These are phyloP conservation scores for Collybia nuda DNA, from an alignment of 768 basidiomycete genomes.

Conservation along the genomic window DNA sequence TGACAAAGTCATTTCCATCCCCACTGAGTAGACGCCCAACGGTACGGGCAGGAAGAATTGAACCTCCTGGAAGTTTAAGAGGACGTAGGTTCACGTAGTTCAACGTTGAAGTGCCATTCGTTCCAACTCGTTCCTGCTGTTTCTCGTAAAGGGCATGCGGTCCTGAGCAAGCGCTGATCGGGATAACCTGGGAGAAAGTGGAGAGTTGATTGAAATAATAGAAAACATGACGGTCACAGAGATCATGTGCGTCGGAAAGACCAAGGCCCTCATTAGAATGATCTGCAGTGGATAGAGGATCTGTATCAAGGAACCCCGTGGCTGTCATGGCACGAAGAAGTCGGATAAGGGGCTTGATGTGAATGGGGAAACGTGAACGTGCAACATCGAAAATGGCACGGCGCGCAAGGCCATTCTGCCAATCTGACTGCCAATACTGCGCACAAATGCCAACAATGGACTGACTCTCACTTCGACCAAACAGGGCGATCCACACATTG, in stretches of 20 bases:
- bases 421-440: constrained; percentile 85
- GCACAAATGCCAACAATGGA: constrained; percentile 69
- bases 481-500: constrained; percentile 78
- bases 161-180: constrained; percentile 59
- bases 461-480: constrained; percentile 69
- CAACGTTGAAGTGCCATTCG: constrained; percentile 45
- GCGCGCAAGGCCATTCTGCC: constrained; percentile 63
- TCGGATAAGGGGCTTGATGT: constrained; percentile 65
- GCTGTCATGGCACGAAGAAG: constrained; percentile 79
- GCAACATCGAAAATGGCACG: constrained; percentile 83
- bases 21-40: constrained; percentile 70
- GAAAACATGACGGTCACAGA: constrained; percentile 70
- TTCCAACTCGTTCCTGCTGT: constrained; percentile 58
- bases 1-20: constrained; percentile 66
- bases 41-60: constrained; percentile 64
- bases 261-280: constrained; percentile 37
- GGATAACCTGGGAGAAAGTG: constrained; percentile 75
- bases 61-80: constrained; percentile 75
- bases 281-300: constrained; percentile 58
- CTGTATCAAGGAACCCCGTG: constrained; percentile 73
- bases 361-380: constrained; percentile 80
- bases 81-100: constrained; percentile 67
- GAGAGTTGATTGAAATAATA: constrained; percentile 72
- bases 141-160: constrained; percentile 73
- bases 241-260: constrained; percentile 47